Conservation (phyloP, 2,329 filamentous ascomycete genomes). For the Pseudocercospora macadamiae region DNA sequence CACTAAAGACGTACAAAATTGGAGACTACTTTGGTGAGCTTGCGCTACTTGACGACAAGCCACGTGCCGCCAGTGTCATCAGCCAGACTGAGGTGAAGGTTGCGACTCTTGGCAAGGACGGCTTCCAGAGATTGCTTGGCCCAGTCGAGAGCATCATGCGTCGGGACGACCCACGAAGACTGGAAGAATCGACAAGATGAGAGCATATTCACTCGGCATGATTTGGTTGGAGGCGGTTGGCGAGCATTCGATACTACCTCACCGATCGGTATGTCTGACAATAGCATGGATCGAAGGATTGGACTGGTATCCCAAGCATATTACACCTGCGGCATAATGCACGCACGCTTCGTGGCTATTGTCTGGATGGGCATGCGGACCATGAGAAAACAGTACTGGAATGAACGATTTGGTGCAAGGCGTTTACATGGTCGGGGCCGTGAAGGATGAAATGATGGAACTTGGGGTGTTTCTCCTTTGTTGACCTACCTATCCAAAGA, state of each 20-base stretch:
- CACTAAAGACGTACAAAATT: slow-evolving; percentile 81
- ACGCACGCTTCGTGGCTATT: background rate
- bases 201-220: background rate
- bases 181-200: slow-evolving; percentile 23
- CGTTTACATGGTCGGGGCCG: background rate
- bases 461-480: background rate
- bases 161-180: slow-evolving; percentile 64
- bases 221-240: background rate
- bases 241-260: background rate
- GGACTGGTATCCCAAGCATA: background rate
- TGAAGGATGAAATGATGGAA: background rate
- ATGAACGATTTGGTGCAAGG: background rate
- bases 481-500: background rate
- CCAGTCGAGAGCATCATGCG: slow-evolving; percentile 95
- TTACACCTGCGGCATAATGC: background rate
- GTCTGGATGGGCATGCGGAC: background rate
- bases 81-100: slow-evolving; percentile 89
- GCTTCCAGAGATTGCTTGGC: slow-evolving; percentile 89
- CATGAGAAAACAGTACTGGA: background rate
- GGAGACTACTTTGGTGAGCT: slow-evolving; percentile 98
- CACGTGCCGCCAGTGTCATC: slow-evolving; percentile 85
- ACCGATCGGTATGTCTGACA: background rate
- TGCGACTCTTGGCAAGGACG: slow-evolving; percentile 86
- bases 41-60: slow-evolving; percentile 88
- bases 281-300: background rate